A percentile compares a stretch with the other conserved stretches of the same genome.
Conservation (phyloP, 148 eudicot species). For the Camellia sinensis region DNA sequence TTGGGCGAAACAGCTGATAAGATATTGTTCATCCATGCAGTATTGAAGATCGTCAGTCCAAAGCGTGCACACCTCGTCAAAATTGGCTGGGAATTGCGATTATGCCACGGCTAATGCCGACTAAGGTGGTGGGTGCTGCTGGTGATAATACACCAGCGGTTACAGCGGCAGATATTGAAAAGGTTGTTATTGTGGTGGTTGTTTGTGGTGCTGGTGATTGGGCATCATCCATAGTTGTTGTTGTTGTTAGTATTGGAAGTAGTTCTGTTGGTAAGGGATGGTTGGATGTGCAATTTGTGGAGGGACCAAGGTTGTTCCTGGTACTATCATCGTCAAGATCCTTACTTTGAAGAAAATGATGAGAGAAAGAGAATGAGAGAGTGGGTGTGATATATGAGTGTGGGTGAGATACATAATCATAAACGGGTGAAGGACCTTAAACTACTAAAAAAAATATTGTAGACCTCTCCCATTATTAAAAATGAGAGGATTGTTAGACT, state of each 20-base stretch:
- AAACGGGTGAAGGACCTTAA: no score
- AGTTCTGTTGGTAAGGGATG: slow-evolving; percentile 39
- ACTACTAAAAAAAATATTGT: no score
- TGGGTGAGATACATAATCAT: no score
- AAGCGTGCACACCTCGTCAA: slow-evolving; percentile 64
- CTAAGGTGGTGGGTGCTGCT: slow-evolving; percentile 26
- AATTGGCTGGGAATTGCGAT: slow-evolving; percentile 23
- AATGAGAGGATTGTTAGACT: no score
- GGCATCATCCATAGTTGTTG: slow-evolving; percentile 35
- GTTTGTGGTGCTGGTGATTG: slow-evolving; percentile 17
- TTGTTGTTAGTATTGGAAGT: slow-evolving; percentile 40
- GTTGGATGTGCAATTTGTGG: slow-evolving; percentile 31
- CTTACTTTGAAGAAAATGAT: slow-evolving; percentile 4
- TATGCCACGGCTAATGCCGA: slow-evolving; percentile 3
- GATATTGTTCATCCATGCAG: slow-evolving; percentile 87
- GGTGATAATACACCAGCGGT: slow-evolving; percentile 23
- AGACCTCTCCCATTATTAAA: no score
- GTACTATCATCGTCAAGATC: slow-evolving; percentile 52
- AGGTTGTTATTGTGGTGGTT: slow-evolving; percentile 11
- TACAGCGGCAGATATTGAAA: slow-evolving; percentile 23
- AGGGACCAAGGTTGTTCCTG: slow-evolving; percentile 20
- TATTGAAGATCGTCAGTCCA: slow-evolving; percentile 94
- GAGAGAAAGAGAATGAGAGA: slow-evolving; percentile 5
- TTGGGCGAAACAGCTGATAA: slow-evolving; percentile 45
- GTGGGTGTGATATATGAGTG: no score